phyloP scores from a whole-genome alignment of 306 rosid species.

The Citrullus amarus region DNA sequence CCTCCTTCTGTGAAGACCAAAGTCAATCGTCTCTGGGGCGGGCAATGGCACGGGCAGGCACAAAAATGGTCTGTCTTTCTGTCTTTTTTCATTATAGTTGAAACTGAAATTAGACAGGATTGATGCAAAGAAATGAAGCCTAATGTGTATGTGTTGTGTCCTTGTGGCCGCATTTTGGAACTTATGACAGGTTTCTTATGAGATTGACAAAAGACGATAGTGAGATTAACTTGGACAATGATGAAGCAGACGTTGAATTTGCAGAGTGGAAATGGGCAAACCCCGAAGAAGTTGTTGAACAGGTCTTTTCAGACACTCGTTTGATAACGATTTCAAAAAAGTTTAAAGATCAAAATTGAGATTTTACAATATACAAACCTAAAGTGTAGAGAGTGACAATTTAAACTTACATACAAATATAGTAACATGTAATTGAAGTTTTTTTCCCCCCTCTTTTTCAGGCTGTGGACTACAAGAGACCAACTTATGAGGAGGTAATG shows the following conservation, averaged over 20 bases:
- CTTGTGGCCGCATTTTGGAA: neutral
- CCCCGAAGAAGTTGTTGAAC: slow-evolving; percentile 81
- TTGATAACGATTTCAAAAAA: neutral
- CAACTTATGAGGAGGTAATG: slow-evolving; percentile 84
- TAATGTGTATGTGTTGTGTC: no score
- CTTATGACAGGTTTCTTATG: slow-evolving; percentile 70
- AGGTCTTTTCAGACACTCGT: slow-evolving; percentile 26
- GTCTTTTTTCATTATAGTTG: neutral
- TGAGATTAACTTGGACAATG: slow-evolving; percentile 70
- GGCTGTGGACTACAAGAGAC: slow-evolving; percentile 99
- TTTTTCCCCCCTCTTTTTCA: slow-evolving; percentile 16
- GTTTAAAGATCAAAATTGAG: neutral
- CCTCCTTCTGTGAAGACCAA: slow-evolving; percentile 91
- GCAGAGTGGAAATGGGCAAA: slow-evolving; percentile 97
- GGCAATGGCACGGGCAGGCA: slow-evolving; percentile 99
- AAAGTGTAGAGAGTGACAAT: no score
- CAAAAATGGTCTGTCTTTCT: slow-evolving; percentile 63
- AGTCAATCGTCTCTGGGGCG: slow-evolving; percentile 97
- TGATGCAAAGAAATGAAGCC: neutral
- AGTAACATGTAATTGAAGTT: neutral
- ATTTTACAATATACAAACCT: no score
- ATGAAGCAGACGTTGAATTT: slow-evolving; percentile 86
- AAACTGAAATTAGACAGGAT: neutral
- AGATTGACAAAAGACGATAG: slow-evolving; percentile 55
- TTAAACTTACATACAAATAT: neutral